Base-by-base conservation (phyloP, 148 eudicot species). In the Amaranthus cruentus region DNA sequence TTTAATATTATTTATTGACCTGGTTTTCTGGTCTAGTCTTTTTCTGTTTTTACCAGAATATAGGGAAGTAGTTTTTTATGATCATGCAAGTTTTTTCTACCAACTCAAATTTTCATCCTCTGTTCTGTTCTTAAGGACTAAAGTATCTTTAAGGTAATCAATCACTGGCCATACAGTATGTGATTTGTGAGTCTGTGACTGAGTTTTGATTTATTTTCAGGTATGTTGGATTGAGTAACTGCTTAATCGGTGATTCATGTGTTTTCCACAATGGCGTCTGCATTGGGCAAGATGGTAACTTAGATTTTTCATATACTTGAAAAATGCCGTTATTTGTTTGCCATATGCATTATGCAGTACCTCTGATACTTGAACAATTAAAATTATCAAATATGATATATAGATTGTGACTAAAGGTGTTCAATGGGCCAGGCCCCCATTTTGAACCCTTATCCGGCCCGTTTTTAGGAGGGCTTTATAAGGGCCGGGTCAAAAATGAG, bases 201-300 rank as follows among this genome's bases (percentile, higher is more conserved):
- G 66, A 62, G n/a, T 49, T 21, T 56, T 47, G 18, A 28, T 44
- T 47, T 63, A 69, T 77, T 42, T 80, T 14, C 76, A 96, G 99
- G 87, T 96, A 90, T 83, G 96, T 86, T 79, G 84, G 87, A 11
- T 88, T 96, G 54, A 77, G 80, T 79, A 90, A 90, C 77, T 96
- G 97, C 83, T 82, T 67, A 56, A 73, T 92, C 48, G 97, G 96
- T 50, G 90, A 96, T 75, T 87, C 74, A n/a, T 92, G 97, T 75
- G 73, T 83, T 72, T 83, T 96, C 72, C 97, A 96, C 76, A 84
- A 77, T 84, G 99, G 99, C 59, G 99, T 82, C 60, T 92, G 92
- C 84, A 83, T 92, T 77, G 96, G 99, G 71, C 96, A 88, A 90
- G 99, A 92, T 88, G 96, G 96, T 92, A 84, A 68, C 1, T 48